Evolutionary conservation across 768 basidiomycete species (phyloP), one percentile per base, ranked within the genome.

Genomic region (Psilocybe cubensis): DNA sequence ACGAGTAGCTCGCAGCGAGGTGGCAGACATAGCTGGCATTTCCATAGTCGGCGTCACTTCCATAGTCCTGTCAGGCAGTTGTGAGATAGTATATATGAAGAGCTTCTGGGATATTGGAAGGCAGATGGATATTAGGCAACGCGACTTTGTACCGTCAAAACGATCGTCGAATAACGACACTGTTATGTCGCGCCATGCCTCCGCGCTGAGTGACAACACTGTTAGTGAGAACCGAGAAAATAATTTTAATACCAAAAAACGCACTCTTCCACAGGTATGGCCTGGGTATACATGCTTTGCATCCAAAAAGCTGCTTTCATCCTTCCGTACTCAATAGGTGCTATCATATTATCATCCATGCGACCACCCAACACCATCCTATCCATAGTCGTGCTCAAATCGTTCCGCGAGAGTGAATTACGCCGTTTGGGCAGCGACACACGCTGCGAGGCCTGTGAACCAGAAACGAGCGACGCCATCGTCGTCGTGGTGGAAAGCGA

Each of bases 301-400:
- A 88, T 83, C 91, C 91, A 93, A 65, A 84, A 89, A 0, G 85
- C 77, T 1, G 88, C 82, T 51, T 83, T 84, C 84, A 91, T 87
- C 57, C 85, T 78, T 4, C 83, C 84, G 64, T 87, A 80, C 56
- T 87, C 85, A 18, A 78, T 74, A 0, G 80, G 74, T 10, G 73
- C 66, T 1, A 76, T 56, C 12, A 71, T 60, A 1, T 67, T 54
- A 18, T 85, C 84, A 6, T 83, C 86, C 2, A 74, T 63, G 28
- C 75, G 74, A 2, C 79, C 76, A n/a, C 83, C 84, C 5, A 88
- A 74, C 14, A 77, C 84, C 87, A 89, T 87, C 38, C 86, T 78
- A 64, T 90, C 86, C 78, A 89, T 75, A 5, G 83, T 86, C 23
- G 81, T 69, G 57, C 80, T 86, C 40, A 85, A 66, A 53, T 86